Evolutionary conservation across 2,329 filamentous ascomycete genomes (phyloP).

Genomic region (Paramyrothecium sp.): DNA sequence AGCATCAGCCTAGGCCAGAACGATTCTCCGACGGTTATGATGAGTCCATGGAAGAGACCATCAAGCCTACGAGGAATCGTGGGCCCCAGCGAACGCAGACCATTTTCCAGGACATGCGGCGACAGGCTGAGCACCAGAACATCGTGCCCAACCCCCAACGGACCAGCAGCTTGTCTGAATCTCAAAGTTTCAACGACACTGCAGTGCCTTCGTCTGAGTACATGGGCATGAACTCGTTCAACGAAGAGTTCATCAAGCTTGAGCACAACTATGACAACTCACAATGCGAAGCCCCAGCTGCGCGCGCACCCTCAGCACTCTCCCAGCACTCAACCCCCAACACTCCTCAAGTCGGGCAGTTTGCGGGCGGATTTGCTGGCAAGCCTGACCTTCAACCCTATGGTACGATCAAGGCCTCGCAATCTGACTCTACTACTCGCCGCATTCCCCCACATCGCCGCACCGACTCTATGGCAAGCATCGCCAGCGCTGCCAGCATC

Average conservation of each 20-base stretch:
- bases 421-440: constrained; percentile 13
- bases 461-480: constrained; percentile 59
- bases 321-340: constrained; percentile 55
- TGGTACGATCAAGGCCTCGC: constrained; percentile 14
- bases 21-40: constrained; percentile 62
- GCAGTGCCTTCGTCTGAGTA: constrained; percentile 56
- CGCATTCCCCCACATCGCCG: constrained; percentile 44
- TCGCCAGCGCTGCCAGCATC: constrained; percentile 58
- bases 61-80: constrained; percentile 52
- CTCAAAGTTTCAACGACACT: constrained; percentile 44
- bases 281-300: constrained; percentile 24
- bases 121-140: constrained; percentile 50
- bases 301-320: constrained; percentile 42
- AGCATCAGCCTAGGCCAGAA: constrained; percentile 39
- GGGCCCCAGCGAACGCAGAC: constrained; percentile 44
- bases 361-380: constrained; percentile 41
- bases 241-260: constrained; percentile 41
- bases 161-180: constrained; percentile 46
- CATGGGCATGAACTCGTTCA: constrained; percentile 50
- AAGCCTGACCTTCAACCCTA: constrained; percentile 38
- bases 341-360: constrained; percentile 43
- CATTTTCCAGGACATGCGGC: constrained; percentile 59
- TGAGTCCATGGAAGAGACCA: constrained; percentile 65
- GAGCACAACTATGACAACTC: constrained; percentile 30
- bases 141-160: constrained; percentile 56